Evolutionary conservation across 176 grass and related monocot genomes (phyloP).

Genomic region (Pharus latifolius): DNA sequence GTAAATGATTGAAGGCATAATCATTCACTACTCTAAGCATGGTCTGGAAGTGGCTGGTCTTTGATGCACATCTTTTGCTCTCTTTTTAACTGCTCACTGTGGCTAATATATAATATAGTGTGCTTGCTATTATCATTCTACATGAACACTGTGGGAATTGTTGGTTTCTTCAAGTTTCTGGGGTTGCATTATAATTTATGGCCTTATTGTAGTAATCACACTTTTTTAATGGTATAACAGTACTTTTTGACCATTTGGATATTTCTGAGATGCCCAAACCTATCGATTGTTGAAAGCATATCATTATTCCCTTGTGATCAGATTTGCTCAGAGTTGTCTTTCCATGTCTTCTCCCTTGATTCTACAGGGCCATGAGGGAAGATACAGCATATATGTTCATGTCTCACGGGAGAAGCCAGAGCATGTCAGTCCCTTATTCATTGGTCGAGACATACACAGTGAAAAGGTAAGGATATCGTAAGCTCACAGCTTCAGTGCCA

Average conservation of each 20-base stretch:
- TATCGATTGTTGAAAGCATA: neutral
- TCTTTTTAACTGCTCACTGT: neutral
- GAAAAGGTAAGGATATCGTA: conserved; percentile 49
- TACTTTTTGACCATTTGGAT: neutral
- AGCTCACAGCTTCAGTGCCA: neutral
- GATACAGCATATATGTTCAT: conserved; percentile 83
- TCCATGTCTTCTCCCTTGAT: neutral
- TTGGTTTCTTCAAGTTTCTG: neutral
- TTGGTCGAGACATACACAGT: conserved; percentile 72
- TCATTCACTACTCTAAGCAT: neutral
- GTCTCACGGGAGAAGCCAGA: conserved; percentile 75
- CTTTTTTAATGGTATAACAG: neutral
- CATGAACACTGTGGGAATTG: neutral
- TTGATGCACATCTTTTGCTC: neutral
- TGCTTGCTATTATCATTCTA: neutral
- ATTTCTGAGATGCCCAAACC: neutral
- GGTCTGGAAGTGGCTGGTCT: neutral
- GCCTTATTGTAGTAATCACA: neutral
- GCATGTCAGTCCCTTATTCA: conserved; percentile 74
- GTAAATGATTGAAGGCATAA: neutral
- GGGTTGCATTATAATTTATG: neutral
- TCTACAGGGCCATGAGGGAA: conserved; percentile 73
- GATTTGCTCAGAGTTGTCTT: neutral
- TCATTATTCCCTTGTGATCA: neutral
- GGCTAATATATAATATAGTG: neutral